Percentiles rank a stretch among this genome's conserved stretches.
Conservation (phyloP, 257 asterid genomes). For the Jasminum sambac region DNA sequence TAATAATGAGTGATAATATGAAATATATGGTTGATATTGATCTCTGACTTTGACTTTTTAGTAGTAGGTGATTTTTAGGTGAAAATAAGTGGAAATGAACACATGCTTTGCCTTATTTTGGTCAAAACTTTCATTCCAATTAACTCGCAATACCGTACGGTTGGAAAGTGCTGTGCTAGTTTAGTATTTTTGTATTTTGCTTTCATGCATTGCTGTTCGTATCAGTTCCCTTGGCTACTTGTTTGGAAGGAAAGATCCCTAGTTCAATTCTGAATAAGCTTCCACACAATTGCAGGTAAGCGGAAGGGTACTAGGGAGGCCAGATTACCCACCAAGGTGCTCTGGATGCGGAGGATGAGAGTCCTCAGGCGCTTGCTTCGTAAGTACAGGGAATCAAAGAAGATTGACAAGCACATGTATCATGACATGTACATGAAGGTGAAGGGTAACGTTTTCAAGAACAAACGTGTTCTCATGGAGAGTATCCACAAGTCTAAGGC, state of each 20-base stretch:
- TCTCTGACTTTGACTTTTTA: too few relatives aligned
- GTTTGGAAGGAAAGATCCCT: background rate
- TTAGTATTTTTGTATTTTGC: background rate
- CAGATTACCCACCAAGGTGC: constrained; percentile 62
- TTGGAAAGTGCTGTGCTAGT: too few relatives aligned
- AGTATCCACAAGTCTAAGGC: constrained; percentile 72
- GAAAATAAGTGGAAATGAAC: too few relatives aligned
- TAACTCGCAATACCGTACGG: too few relatives aligned
- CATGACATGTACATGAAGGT: constrained; percentile 77
- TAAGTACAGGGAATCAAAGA: constrained; percentile 60
- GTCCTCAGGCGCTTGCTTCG: constrained; percentile 66
- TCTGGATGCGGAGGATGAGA: constrained; percentile 71
- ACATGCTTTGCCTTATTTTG: too few relatives aligned
- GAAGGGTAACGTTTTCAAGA: constrained; percentile 71
- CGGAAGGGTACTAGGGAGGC: constrained; percentile 80
- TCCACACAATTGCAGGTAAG: constrained; percentile 41
- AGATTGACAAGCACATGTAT: constrained; percentile 68
- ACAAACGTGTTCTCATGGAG: constrained; percentile 70
- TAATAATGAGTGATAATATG: too few relatives aligned
- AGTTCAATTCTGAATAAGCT: background rate
- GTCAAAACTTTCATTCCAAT: too few relatives aligned
- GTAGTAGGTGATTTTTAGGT: too few relatives aligned
- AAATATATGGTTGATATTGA: too few relatives aligned
- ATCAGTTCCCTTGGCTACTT: background rate
- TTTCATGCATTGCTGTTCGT: background rate